Evolutionary conservation across 1,284 basidiomycete species (phyloP).

Genomic region (Pterulicium gracile): DNA sequence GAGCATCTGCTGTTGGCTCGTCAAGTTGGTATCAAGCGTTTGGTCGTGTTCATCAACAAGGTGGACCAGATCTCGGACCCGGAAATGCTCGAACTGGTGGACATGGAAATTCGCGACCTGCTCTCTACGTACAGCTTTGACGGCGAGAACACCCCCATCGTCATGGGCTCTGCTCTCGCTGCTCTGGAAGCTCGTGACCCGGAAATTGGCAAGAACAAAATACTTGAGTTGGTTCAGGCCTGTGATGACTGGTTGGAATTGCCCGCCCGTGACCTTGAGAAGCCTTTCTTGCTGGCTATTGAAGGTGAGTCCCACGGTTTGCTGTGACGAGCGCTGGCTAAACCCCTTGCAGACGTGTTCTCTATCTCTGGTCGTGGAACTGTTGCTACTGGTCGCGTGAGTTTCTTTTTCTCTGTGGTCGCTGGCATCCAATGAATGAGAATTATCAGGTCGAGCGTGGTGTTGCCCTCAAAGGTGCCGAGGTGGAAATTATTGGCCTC

Average conservation of each 20-base stretch:
- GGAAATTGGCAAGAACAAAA: constrained; percentile 76
- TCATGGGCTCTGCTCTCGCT: constrained; percentile 94
- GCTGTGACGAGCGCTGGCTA: constrained; percentile 18
- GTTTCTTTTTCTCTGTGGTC: constrained; percentile 15
- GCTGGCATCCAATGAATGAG: constrained; percentile 3
- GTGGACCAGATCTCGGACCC: constrained; percentile 94
- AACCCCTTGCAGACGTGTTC: constrained; percentile 96
- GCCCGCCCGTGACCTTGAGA: constrained; percentile 64
- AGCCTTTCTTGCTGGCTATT: constrained; percentile 2
- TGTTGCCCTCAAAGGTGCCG: constrained; percentile 83
- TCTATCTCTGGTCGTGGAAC: constrained; percentile 98
- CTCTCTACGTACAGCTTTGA: constrained; percentile 90
- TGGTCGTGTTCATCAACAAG: constrained; percentile 99
- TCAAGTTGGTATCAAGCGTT: constrained; percentile 97
- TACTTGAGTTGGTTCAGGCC: constrained; percentile 77
- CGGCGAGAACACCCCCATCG: constrained; percentile 93
- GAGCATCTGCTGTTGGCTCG: constrained; percentile 96
- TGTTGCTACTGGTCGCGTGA: constrained; percentile 86
- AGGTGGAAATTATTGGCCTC: constrained; percentile 91
- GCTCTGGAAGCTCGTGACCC: constrained; percentile 82
- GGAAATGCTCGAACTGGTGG: constrained; percentile 99
- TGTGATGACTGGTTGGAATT: constrained; percentile 96
- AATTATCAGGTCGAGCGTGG: constrained; percentile 80
- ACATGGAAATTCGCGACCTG: constrained; percentile 99
- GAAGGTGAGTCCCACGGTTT: background rate